These are phyloP conservation scores for Carex arenaria DNA, from an alignment of 202 grass and related monocot species.

Conservation along the genomic window DNA sequence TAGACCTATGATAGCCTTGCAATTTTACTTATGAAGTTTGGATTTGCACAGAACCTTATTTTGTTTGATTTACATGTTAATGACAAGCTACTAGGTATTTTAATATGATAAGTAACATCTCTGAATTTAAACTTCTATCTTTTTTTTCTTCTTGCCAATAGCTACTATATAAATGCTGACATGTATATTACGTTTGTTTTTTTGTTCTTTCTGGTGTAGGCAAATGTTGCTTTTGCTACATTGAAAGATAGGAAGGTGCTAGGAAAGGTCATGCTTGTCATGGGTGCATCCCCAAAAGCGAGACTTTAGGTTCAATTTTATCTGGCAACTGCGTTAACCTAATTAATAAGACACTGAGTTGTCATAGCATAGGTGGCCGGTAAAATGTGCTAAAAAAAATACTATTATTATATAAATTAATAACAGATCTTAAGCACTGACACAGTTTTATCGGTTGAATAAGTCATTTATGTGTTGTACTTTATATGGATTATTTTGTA, in stretches of 20 bases:
- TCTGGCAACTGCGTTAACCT: background rate
- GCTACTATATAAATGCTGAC: background rate
- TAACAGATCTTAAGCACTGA: background rate
- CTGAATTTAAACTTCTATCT: background rate
- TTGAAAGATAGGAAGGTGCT: constrained; percentile 77
- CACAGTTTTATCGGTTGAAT: background rate
- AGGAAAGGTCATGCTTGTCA: constrained; percentile 80
- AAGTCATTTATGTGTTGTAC: background rate
- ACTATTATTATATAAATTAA: background rate
- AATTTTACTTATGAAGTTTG: background rate
- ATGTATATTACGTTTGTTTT: background rate
- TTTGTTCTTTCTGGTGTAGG: constrained; percentile 35
- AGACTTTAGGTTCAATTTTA: constrained; percentile 39
- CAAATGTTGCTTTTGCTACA: constrained; percentile 73
- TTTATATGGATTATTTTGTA: background rate
- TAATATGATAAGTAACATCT: background rate
- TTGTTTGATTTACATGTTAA: background rate
- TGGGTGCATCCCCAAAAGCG: constrained; percentile 45
- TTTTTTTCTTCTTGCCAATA: background rate
- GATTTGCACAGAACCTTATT: background rate
- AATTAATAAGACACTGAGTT: constrained; percentile 12
- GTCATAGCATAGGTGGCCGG: background rate
- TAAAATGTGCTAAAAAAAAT: background rate
- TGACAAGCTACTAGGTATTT: background rate
- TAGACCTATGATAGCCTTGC: background rate